Conservation (phyloP, 352 stramenopile genomes). For the Phytopythium delawarense region DNA sequence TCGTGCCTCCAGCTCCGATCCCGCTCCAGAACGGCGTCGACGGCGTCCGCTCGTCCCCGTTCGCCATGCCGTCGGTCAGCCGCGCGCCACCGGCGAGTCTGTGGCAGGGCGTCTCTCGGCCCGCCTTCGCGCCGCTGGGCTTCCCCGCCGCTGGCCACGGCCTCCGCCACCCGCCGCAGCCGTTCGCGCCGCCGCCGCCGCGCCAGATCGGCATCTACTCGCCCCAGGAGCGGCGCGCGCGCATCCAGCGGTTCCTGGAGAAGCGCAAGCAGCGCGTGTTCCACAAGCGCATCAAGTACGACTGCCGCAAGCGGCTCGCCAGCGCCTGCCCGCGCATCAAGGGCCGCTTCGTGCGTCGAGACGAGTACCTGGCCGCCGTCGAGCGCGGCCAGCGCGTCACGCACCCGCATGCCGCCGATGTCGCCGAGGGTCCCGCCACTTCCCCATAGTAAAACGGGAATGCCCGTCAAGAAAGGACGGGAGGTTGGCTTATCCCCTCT, state of each 20-base stretch:
- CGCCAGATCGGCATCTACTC: slow-evolving; percentile 65
- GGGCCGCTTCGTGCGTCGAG: slow-evolving; percentile 58
- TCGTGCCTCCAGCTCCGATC: slow-evolving; percentile 1
- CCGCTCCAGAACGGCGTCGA: slow-evolving; percentile 8
- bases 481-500: not conserved
- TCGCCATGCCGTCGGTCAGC: not conserved
- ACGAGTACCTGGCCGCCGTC: slow-evolving; percentile 15
- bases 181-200: not conserved
- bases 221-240: slow-evolving; percentile 41
- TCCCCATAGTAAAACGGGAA: not conserved
- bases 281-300: slow-evolving; percentile 72
- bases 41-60: not conserved
- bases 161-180: not conserved
- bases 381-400: slow-evolving; percentile 9
- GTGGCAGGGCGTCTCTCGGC: slow-evolving; percentile 6
- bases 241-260: slow-evolving; percentile 60
- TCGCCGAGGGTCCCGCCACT: no score
- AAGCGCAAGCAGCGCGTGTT: slow-evolving; percentile 74
- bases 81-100: slow-evolving; percentile 9
- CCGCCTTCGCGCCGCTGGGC: not conserved
- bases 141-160: not conserved
- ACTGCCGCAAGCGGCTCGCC: slow-evolving; percentile 63
- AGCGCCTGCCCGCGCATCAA: slow-evolving; percentile 64
- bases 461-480: not conserved
- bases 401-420: not conserved